phyloP scores from a whole-genome alignment of 106 monocot genomes.

The Phalaenopsis equestris region DNA sequence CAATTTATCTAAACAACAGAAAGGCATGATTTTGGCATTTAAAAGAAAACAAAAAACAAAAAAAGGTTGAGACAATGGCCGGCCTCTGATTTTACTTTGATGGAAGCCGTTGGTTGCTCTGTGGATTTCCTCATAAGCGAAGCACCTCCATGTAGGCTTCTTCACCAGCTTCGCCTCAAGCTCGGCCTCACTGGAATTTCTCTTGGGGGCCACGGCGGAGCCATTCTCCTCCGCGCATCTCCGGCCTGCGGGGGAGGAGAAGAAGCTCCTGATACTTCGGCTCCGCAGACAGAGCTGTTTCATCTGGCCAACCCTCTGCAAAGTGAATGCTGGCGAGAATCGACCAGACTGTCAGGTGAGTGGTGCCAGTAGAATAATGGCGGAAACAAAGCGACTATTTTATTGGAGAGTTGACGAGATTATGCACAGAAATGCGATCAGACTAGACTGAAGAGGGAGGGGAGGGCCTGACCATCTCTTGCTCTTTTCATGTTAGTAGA shows the following conservation, averaged over 20 bases:
- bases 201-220: not conserved
- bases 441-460: not conserved
- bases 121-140: conserved; percentile 61
- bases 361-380: not conserved
- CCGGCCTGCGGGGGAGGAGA: conserved; percentile 23
- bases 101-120: conserved; percentile 61
- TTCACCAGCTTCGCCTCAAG: conserved; percentile 1
- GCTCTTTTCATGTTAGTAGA: not conserved
- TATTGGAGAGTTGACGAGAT: too few relatives aligned
- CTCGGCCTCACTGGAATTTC: not conserved
- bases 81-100: conserved; percentile 23
- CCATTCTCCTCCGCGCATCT: conserved; percentile 2
- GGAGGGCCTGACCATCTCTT: not conserved
- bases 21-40: not conserved
- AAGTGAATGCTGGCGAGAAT: not conserved
- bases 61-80: not conserved
- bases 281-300: conserved; percentile 24
- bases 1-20: conserved; percentile 45
- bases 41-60: not conserved
- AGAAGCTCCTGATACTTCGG: conserved; percentile 35
- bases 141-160: conserved; percentile 70
- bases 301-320: conserved; percentile 3
- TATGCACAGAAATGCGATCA: not conserved
- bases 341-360: not conserved
- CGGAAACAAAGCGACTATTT: not conserved